Evolutionary conservation across 495 filamentous ascomycete species (phyloP), one percentile per base, ranked within the genome.

Genomic region (Aspergillus olivimuriae): DNA sequence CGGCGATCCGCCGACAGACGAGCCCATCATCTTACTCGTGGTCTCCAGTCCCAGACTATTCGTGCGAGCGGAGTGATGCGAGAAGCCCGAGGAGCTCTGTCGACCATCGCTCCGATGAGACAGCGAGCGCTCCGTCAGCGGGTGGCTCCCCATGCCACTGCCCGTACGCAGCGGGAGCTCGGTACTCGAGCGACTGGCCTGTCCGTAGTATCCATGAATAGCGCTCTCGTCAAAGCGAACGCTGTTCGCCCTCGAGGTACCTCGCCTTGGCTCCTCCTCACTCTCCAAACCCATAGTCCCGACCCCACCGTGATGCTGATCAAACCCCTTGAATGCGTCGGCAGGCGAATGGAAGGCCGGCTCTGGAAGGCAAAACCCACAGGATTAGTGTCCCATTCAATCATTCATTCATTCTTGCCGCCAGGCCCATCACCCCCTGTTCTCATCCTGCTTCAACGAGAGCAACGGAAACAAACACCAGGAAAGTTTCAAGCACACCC

Each of bases 161-260:
- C 83, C 77, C 11, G 84, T 87, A 24, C 92, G 75, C 34, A 81
- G 69, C 8, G 84, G 85, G 35, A 86, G 78, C 41, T 98, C 92
- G 22, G 81, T 77, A 18, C 84, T 89, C 41, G 86, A 80, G 20
- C 90, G 80, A 49, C 80, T 83, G 33, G 82, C 80, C 47, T 91
- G 88, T 26, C 83, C 83, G 74, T 89, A 94, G 55, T 86, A 86
- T 37, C 87, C 86, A 50, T 95, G 90, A 44, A 94, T 79, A 2
- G 94, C 91, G 57, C 87, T 95, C 60, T 96, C 90, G 57, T 98
- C 92, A 55, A 98, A 98, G n/a, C 92, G 86, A 48, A 98, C 92
- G 62, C 94, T 97, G 56, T 97, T 97, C 16, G 92, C 92, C 50
- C 92, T 76, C 21, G 94, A 98, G 22, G 89, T 82, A 4, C 92